Evolutionary conservation across 495 filamentous ascomycete species (phyloP).

Genomic region (Jackrogersella minutella): DNA sequence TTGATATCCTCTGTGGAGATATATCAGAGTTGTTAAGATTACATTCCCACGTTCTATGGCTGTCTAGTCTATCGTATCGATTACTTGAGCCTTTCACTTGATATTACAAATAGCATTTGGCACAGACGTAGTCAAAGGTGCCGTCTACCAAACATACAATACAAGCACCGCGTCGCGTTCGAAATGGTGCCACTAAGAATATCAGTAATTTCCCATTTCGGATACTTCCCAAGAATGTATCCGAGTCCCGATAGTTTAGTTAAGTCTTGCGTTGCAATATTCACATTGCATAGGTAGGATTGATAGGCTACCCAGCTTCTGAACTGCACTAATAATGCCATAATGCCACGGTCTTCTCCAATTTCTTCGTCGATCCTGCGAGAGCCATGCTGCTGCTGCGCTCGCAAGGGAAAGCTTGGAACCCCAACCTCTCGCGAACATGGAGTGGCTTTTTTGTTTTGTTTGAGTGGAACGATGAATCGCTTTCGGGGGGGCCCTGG

Average conservation of each 20-base stretch:
- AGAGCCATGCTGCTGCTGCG: slow-evolving; percentile 21
- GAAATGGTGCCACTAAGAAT: slow-evolving; percentile 21
- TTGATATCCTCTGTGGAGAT: too few species aligned
- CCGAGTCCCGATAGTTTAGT: slow-evolving; percentile 11
- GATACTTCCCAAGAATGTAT: slow-evolving; percentile 17
- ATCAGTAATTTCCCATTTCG: slow-evolving; percentile 29
- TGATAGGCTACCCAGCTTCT: too few species aligned
- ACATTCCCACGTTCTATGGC: too few species aligned
- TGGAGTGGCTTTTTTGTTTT: slow-evolving; percentile 4
- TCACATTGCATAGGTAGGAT: background rate
- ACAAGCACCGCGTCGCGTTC: slow-evolving; percentile 11
- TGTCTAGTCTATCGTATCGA: too few species aligned
- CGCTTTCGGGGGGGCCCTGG: slow-evolving; percentile 26
- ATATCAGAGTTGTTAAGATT: too few species aligned
- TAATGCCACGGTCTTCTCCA: slow-evolving; percentile 39
- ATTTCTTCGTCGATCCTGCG: slow-evolving; percentile 37
- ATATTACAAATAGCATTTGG: too few species aligned
- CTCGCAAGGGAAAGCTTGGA: slow-evolving; percentile 17
- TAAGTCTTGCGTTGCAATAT: background rate
- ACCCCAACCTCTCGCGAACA: slow-evolving; percentile 35
- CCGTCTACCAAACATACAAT: too few species aligned
- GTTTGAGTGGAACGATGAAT: slow-evolving; percentile 39
- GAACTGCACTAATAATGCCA: too few species aligned
- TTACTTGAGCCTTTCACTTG: too few species aligned
- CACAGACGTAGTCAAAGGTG: background rate